Evolutionary conservation across 148 eudicot species (phyloP), one percentile per base, ranked within the genome.

Genomic region (Selenicereus undatus): DNA sequence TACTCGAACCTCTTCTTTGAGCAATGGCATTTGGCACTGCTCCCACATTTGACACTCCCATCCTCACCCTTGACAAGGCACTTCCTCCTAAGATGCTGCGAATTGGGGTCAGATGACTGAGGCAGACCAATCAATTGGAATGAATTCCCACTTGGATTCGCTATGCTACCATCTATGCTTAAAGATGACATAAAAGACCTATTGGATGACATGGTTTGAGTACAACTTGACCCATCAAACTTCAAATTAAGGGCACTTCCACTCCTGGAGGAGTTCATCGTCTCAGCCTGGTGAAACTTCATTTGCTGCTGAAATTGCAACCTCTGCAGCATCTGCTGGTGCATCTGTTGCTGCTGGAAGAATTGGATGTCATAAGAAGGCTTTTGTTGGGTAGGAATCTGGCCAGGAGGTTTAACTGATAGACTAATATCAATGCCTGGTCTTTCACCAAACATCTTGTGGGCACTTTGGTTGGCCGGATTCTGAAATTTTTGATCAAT

Each of bases 1-100:
- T 14, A 48, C 36, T 50, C 75, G 58, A 43, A 89, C 90, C 89
- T 90, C 76, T 80, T 90, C 84, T 88, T 90, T 26, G 89, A 83
- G 78, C 92, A 90, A 82, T 90, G 92, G 54, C 92, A 90, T 86
- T 85, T 90, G 36, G 87, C 75, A 56, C 76, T 85, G 43, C 82
- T 88, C 54, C 83, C 84, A 85, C 87, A 90, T 74, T 76, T 90
- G 20, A 62, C 78, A 83, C 86, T 85, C 77, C 89, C 90, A 80
- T 82, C 84, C 76, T 85, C 90, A 82, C 80, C 88, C 70, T 86
- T 83, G 36, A 70, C 82, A 73, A 36, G 81, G 82, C 89, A 90
- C 81, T 87, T 84, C 80, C 77, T 83, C 27, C 83, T 82, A 27
- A 79, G 72, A 43, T 82, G 86, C 66, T 76, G 85, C 17, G 85